Conservation (phyloP, 2,329 filamentous ascomycete genomes). For the Lizonia empirigonia region DNA sequence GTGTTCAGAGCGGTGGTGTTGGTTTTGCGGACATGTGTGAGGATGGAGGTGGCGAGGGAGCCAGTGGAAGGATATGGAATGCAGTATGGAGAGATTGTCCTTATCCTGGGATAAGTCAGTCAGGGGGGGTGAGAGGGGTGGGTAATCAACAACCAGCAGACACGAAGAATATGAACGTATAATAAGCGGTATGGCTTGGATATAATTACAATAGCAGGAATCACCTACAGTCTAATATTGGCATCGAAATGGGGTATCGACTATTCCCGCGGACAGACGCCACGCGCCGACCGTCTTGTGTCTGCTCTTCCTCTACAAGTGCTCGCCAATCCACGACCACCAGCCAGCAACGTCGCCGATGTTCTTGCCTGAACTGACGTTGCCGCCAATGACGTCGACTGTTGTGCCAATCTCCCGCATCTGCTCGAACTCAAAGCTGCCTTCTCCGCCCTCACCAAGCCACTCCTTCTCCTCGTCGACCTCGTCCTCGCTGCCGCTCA, state of each 20-base stretch:
- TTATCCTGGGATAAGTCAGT: too few relatives aligned
- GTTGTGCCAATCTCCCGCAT: slow-evolving; percentile 83
- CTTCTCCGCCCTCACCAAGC: slow-evolving; percentile 79
- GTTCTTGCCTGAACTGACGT: slow-evolving; percentile 62
- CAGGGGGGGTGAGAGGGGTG: too few relatives aligned
- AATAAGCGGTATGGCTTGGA: too few relatives aligned
- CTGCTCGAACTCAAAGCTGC: slow-evolving; percentile 77
- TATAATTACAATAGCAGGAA: too few relatives aligned
- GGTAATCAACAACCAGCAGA: too few relatives aligned
- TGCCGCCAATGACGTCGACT: slow-evolving; percentile 78
- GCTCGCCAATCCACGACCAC: slow-evolving; percentile 88
- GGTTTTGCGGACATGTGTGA: too few relatives aligned
- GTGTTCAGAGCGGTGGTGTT: too few relatives aligned
- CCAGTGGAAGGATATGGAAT: too few relatives aligned
- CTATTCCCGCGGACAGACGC: background rate
- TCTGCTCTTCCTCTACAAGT: slow-evolving; percentile 58
- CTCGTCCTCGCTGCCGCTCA: slow-evolving; percentile 58
- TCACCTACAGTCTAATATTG: background rate
- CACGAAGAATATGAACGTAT: too few relatives aligned
- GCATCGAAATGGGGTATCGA: slow-evolving; percentile 5
- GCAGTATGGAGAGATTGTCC: too few relatives aligned
- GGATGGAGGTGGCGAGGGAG: too few relatives aligned
- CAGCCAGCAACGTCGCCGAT: slow-evolving; percentile 78
- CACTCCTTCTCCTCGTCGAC: slow-evolving; percentile 75
- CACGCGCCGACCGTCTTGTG: background rate